A percentile compares a stretch with the other conserved stretches of the same genome.
Conservation (phyloP, 371 early-diverging fungal species). For the Rhizopus arrhizus region DNA sequence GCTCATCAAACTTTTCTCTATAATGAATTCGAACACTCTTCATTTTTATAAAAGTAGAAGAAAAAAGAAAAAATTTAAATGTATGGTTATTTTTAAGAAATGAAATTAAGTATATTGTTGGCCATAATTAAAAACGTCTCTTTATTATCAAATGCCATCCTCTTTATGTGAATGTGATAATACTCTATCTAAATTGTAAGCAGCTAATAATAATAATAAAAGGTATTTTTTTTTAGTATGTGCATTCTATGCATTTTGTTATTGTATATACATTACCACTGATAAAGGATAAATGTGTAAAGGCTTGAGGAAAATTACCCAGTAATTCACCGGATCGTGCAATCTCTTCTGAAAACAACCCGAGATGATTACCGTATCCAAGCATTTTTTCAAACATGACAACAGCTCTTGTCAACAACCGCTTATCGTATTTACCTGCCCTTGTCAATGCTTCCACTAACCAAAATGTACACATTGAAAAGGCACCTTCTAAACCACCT, state of each 20-base stretch:
- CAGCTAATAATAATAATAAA: constrained; percentile 52
- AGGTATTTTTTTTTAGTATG: neutral
- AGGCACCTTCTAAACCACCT: constrained; percentile 69
- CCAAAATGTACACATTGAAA: constrained; percentile 88
- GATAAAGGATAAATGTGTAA: constrained; percentile 79
- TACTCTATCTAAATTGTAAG: constrained; percentile 77
- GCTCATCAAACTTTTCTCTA: constrained; percentile 44
- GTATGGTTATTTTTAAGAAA: neutral
- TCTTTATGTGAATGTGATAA: constrained; percentile 23
- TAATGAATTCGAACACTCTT: constrained; percentile 37
- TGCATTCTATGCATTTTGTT: neutral
- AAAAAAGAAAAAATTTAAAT: constrained; percentile 10
- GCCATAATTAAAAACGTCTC: neutral
- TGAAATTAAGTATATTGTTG: constrained; percentile 1
- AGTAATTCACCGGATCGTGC: constrained; percentile 71
- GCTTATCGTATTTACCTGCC: constrained; percentile 69
- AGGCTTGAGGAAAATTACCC: constrained; percentile 88
- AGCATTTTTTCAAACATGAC: constrained; percentile 81
- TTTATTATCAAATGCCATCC: neutral
- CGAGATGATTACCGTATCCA: constrained; percentile 74
- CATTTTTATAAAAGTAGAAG: constrained; percentile 24
- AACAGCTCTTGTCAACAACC: constrained; percentile 60
- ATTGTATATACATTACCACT: constrained; percentile 45
- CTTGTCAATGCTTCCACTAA: constrained; percentile 82
- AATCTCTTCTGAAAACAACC: constrained; percentile 78